Conservation (phyloP, 805 yeast genomes). For the Lachancea quebecensis region DNA sequence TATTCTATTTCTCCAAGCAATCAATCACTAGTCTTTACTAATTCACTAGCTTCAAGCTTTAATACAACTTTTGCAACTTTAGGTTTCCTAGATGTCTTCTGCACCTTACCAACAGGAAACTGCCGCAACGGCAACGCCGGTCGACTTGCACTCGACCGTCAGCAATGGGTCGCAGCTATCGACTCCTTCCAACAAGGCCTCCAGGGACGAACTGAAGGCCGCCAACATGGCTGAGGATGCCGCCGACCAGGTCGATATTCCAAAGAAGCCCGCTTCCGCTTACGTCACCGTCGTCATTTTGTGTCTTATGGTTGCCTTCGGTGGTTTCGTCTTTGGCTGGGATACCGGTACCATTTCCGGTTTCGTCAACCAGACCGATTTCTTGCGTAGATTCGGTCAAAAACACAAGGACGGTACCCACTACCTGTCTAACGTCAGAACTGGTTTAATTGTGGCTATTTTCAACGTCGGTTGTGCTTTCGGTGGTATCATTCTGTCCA, state of each 20-base stretch:
- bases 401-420: slow-evolving; percentile 35
- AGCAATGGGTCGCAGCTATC: slow-evolving; percentile 18
- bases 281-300: slow-evolving; percentile 30
- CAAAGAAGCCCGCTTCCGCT: slow-evolving; percentile 33
- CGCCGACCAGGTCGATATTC: slow-evolving; percentile 14
- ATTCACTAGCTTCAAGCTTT: neutral
- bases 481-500: slow-evolving; percentile 55
- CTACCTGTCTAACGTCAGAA: slow-evolving; percentile 46
- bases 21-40: neutral
- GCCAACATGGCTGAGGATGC: slow-evolving; percentile 3
- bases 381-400: slow-evolving; percentile 50
- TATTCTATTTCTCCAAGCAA: neutral
- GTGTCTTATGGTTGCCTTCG: slow-evolving; percentile 47
- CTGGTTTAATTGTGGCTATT: slow-evolving; percentile 50
- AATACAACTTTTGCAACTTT: neutral
- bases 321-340: slow-evolving; percentile 72
- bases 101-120: slow-evolving; percentile 6
- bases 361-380: slow-evolving; percentile 53
- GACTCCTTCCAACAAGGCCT: slow-evolving; percentile 29
- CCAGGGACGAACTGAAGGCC: slow-evolving; percentile 23
- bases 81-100: neutral
- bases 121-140: slow-evolving; percentile 11
- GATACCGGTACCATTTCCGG: slow-evolving; percentile 80
- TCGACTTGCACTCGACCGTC: slow-evolving; percentile 8
- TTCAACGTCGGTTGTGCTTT: slow-evolving; percentile 72